Conservation (phyloP, 2,329 filamentous ascomycete species). For the Hymenoscyphus fructigenus region DNA sequence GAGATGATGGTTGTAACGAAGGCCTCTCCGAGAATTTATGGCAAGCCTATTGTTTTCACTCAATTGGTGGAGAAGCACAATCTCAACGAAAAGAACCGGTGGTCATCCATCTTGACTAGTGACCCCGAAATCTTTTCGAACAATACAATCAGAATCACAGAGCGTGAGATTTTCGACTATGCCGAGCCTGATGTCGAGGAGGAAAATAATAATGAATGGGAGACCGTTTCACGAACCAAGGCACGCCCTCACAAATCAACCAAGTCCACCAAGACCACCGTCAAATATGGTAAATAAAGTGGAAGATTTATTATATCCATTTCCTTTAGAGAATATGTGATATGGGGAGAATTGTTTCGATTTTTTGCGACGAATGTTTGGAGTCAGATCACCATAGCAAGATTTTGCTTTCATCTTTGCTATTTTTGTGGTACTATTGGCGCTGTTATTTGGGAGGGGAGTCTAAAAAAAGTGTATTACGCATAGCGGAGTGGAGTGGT, state of each 20-base stretch:
- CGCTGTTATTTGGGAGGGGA: neutral
- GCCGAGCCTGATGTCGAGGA: neutral
- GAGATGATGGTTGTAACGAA: slow-evolving; percentile 1
- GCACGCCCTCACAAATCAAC: neutral
- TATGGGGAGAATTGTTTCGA: slow-evolving; percentile 1
- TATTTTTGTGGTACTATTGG: neutral
- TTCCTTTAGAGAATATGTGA: neutral
- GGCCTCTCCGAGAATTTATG: neutral
- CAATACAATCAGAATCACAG: neutral
- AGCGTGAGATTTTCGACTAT: neutral
- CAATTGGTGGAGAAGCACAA: neutral
- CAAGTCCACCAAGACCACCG: neutral
- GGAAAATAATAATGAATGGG: neutral
- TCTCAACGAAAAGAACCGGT: neutral
- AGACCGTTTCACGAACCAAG: slow-evolving; percentile 1
- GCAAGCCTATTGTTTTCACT: slow-evolving; percentile 4
- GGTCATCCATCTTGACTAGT: neutral
- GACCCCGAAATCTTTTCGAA: neutral
- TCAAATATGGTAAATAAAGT: neutral
- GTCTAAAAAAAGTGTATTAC: neutral
- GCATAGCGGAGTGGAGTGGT: neutral
- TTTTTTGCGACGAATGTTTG: slow-evolving; percentile 2
- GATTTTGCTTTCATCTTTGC: slow-evolving; percentile 6
- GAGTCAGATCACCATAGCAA: slow-evolving; percentile 1
- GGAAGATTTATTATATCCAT: neutral